Base-by-base conservation (phyloP, 495 filamentous ascomycete species). In the Oleoguttula mirabilis region DNA sequence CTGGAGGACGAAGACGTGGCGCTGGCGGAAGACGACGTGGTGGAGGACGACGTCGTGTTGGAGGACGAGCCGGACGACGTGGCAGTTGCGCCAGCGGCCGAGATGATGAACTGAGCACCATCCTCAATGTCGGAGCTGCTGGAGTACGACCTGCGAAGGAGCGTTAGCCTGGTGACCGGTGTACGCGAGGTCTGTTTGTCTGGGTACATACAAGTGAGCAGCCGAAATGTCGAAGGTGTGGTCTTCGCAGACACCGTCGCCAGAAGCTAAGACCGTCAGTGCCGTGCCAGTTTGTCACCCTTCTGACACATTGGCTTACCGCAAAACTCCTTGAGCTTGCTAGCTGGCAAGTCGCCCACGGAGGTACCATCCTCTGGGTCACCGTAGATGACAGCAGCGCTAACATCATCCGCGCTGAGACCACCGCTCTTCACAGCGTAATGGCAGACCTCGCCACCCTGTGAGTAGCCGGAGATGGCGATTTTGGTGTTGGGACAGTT, bases 401-500 rank as follows among this genome's bases (percentile, higher is more conserved):
- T 8, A 19, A 48, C 38, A 16, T 41, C 32, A 8, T 15, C 14
- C 2, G 39, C 45, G 41, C n/a, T 27, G 12, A 36, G 21, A 15
- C 40, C 46, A 21, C 32, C 34, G 16, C 28, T 20, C 4, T 17
- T 20, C 14, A 39, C 32, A 23, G 69, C 69, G 37, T 68, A 67
- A 58, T 73, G 73, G 2, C 68, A 64, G 11, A 72, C 56, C 62
- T 69, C 66, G 0, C 62, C 63, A 12, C 68, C 72, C 50, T 78
- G 75, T 1, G 70, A 75, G 52, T 79, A 81, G 21, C 76, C 77
- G 5, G 67, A 64, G 8, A 73, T 56, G n/a, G 77, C 67, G 41
- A 80, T 63, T 55, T 76, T 73, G 35, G 74, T 77, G 27, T 66
- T 60, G 1, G 77, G 75, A 48, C 76, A 81, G 20, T 65, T 55